Evolutionary conservation across 805 yeast species (phyloP), one percentile per base, ranked within the genome.

Genomic region (Brettanomyces sp.): DNA sequence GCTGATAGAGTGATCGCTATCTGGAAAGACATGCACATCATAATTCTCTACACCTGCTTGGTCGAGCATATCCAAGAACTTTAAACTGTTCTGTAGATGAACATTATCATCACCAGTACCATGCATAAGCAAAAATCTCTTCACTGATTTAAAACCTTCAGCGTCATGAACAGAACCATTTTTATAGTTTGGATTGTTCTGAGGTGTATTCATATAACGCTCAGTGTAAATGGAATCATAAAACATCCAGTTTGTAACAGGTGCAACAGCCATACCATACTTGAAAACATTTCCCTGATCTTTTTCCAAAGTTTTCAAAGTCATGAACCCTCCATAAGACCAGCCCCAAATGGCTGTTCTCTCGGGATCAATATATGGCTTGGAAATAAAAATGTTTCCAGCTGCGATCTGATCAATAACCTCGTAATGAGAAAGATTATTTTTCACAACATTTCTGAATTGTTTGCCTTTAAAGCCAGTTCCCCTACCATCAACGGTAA

Each of bases 41-140:
- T 80, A 85, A 64, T 93, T 93, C 57, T 86, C 95, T n/a, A 89
- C 76, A 3, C 74, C 75, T n/a, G 70, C 76, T 45, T 80, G 56
- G 56, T 90, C 82, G 46, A 91, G 70, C 53, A 75, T 67, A 65
- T 93, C 98, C 41, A 93, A 59, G 36, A 93, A 68, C 60, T 81
- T 79, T 49, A 88, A 70, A 39, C 91, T 77, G 66, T 93, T 87
- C 62, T 93, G 99, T 65, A 90, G 78, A 65, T 93, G 98, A 41
- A 93, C 99, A 56, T 93, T 93, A 64, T 93, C 99, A 65, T 93
- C 99, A 4, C 96, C 96, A 0, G 96, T 82, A 1, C 99, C 99
- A 59, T 91, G 99, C 87, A 91, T 87, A 35, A 93, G 60, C 49
- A 93, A 64, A 57, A 93, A 88, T 56, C 98, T 72, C 41, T 72